A percentile compares a stretch with the other conserved stretches of the same genome.
Evolutionary conservation across 2,329 filamentous ascomycete genomes (phyloP).

Genomic region (Colletotrichum incanum): DNA sequence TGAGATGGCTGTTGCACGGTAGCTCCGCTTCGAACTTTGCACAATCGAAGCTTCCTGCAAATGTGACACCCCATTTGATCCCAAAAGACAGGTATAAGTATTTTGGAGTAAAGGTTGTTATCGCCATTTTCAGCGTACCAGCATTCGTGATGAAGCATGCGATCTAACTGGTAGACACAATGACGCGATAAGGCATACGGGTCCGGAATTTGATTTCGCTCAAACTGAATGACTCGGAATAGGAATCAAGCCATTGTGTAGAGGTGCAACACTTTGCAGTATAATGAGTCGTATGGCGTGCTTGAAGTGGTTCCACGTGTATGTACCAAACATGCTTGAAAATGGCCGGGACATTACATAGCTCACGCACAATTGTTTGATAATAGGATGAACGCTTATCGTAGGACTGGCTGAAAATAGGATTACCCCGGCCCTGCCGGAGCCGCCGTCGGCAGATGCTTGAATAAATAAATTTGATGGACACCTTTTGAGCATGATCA

Average conservation of each 20-base stretch:
- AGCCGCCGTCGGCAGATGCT: background rate
- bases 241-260: no score
- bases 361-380: background rate
- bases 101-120: background rate
- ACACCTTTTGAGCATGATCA: background rate
- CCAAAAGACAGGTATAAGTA: background rate
- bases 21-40: no score
- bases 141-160: background rate
- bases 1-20: no score
- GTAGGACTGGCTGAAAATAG: background rate
- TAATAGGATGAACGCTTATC: background rate
- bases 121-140: background rate
- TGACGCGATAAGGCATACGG: background rate
- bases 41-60: background rate
- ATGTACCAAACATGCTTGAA: no score
- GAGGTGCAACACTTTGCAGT: background rate
- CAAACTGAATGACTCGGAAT: no score
- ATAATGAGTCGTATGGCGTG: background rate
- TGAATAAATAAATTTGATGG: background rate
- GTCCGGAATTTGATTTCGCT: background rate
- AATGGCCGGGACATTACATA: background rate
- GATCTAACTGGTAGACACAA: background rate
- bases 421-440: background rate
- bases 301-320: background rate
- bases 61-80: background rate